Evolutionary conservation across 139 green algal species (phyloP).

Genomic region (Tetraselmis striata): DNA sequence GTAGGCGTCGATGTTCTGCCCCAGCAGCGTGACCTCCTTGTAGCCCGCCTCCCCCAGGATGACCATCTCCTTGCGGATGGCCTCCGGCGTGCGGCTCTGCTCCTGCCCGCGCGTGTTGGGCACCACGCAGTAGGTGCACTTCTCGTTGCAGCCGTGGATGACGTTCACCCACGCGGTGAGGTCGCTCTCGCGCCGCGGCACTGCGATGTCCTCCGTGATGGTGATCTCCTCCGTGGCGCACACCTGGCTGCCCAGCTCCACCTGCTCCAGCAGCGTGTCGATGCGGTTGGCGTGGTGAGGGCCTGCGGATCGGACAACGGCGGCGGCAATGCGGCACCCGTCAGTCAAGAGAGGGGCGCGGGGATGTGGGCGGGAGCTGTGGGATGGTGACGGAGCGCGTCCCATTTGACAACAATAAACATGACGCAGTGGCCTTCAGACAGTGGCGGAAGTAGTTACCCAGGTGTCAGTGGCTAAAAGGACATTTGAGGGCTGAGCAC

Average conservation of each 20-base stretch:
- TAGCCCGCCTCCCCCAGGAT: constrained; percentile 80
- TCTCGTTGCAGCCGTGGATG: constrained; percentile 99
- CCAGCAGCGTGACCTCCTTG: constrained; percentile 95
- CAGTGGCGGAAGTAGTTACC: too few species aligned
- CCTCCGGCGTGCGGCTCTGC: constrained; percentile 77
- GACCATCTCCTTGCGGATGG: constrained; percentile 80
- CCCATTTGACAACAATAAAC: too few species aligned
- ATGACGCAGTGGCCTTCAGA: too few species aligned
- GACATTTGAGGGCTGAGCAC: too few species aligned
- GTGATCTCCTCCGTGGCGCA: constrained; percentile 35
- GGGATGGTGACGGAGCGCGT: too few species aligned
- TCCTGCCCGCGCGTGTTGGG: constrained; percentile 86
- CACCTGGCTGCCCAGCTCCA: constrained; percentile 68
- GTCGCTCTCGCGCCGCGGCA: constrained; percentile 68
- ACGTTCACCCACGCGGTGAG: constrained; percentile 97
- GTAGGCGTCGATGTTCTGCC: constrained; percentile 97
- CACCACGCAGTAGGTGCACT: constrained; percentile 98
- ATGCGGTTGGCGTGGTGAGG: constrained; percentile 91
- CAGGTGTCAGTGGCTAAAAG: too few species aligned
- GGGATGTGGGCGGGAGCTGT: too few species aligned
- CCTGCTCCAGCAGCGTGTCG: constrained; percentile 73
- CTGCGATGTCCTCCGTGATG: constrained; percentile 87
- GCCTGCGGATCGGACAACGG: constrained; percentile 43
- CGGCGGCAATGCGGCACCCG: too few species aligned
- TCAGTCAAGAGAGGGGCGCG: too few species aligned